Evolutionary conservation across 352 stramenopile genomes (phyloP), one percentile per base, ranked within the genome.

Genomic region (Globisporangium emineosum): DNA sequence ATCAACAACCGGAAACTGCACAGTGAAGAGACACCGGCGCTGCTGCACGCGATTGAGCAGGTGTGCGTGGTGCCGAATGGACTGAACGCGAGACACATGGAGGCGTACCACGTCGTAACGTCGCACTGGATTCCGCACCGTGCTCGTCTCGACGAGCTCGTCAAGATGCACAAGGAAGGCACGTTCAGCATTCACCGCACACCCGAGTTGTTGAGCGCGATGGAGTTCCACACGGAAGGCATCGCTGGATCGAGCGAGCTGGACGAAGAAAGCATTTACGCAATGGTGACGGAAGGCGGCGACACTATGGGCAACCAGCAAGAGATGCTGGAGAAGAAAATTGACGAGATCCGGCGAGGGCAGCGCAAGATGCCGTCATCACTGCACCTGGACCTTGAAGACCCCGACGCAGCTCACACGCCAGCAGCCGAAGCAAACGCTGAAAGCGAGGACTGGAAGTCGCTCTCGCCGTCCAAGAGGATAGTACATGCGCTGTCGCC

Each of bases 1-100:
- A 77, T 84, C 51, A 89, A 90, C 70, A 85, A 91, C 60, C 78
- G 83, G n/a, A 89, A 86, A 57, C 65, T 91, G n/a, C 83, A 91
- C 53, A 77, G 76, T 1, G 83, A 91, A 59, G 73, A 86, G 25
- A 89, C 78, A 0, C 83, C 83, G 1, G 73, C 80, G 9, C 56
- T 91, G 55, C 65, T 91, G 17, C 77, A 91, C 33, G 70, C 73
- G 37, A 76, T 90, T 30, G 80, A 90, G 52, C 83, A 91, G 49
- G 70, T 71, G 12, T 91, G 83, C 27, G 67, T 88, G 1, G 79
- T 89, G 4, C 83, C 83, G 0, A 65, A 72, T 25, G 81, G 83
- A 2, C 60, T 91, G 5, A 77, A 68, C 25, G 49, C 64, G 1
- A 72, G 66, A 2, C 76, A 91, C 62, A 57, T 60, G 23, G 77